These are phyloP conservation scores for Umbelopsis isabellina DNA, from an alignment of 192 early-diverging fungal genomes.

Conservation along the genomic window DNA sequence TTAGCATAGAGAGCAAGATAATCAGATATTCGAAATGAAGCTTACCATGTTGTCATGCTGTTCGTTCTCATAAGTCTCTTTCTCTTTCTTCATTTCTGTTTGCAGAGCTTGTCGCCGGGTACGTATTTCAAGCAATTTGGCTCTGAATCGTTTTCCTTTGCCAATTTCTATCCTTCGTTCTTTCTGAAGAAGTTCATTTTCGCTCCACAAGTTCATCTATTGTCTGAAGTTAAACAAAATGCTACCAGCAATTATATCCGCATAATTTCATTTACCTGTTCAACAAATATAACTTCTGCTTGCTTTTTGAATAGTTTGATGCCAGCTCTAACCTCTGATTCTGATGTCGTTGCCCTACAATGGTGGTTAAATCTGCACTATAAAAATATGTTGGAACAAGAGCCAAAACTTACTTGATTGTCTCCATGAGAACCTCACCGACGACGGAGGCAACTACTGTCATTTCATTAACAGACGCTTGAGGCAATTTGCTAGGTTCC, in stretches of 20 bases:
- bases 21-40: neutral
- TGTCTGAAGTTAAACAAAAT: no score
- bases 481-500: neutral
- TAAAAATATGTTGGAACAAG: neutral
- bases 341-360: neutral
- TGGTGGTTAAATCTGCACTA: neutral
- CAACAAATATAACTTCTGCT: slow-evolving; percentile 8
- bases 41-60: neutral
- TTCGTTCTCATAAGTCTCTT: neutral
- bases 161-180: neutral
- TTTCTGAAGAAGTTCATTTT: slow-evolving; percentile 4
- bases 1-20: neutral
- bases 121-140: slow-evolving; percentile 1
- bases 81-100: neutral
- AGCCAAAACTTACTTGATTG: neutral
- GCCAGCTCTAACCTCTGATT: neutral
- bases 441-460: neutral
- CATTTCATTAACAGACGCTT: slow-evolving; percentile 8
- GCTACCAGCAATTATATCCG: neutral
- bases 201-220: slow-evolving; percentile 18
- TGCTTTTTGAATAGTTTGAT: slow-evolving; percentile 12
- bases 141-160: slow-evolving; percentile 1
- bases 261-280: neutral
- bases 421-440: neutral
- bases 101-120: neutral